Conservation (phyloP, 495 filamentous ascomycete genomes). For the Penicillium manginii region DNA sequence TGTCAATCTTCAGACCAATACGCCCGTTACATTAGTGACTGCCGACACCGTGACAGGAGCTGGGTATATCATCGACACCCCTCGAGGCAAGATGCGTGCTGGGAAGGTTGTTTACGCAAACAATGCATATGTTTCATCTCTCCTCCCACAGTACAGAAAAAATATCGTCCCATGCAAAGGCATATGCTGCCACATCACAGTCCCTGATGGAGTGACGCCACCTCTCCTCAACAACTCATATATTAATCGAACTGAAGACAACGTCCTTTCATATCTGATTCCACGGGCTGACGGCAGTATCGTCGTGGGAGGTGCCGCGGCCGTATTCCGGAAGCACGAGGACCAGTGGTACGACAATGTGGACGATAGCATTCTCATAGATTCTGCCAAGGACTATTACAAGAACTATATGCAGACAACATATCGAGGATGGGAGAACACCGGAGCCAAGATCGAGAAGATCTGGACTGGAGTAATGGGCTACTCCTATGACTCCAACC, state of each 20-base stretch:
- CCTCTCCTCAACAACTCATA: slow-evolving; percentile 40
- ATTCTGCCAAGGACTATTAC: slow-evolving; percentile 61
- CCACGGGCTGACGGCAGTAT: slow-evolving; percentile 71
- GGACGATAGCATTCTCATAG: slow-evolving; percentile 56
- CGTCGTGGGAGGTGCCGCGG: slow-evolving; percentile 63
- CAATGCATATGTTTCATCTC: slow-evolving; percentile 69
- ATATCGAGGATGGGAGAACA: slow-evolving; percentile 49
- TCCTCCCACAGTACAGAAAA: slow-evolving; percentile 60
- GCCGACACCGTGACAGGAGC: slow-evolving; percentile 26
- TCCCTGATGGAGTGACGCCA: slow-evolving; percentile 58
- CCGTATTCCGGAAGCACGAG: slow-evolving; percentile 52
- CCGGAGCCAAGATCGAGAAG: slow-evolving; percentile 39
- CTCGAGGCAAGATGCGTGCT: slow-evolving; percentile 56
- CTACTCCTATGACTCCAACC: slow-evolving; percentile 47
- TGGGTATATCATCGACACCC: slow-evolving; percentile 56
- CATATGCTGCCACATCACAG: slow-evolving; percentile 67
- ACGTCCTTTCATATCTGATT: slow-evolving; percentile 61
- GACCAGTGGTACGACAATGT: slow-evolving; percentile 59
- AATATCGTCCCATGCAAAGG: slow-evolving; percentile 60
- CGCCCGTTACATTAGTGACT: slow-evolving; percentile 51
- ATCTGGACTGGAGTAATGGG: slow-evolving; percentile 58
- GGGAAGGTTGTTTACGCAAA: slow-evolving; percentile 66
- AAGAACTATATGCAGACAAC: slow-evolving; percentile 56
- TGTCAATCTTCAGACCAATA: slow-evolving; percentile 65
- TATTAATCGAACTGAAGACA: slow-evolving; percentile 33